phyloP scores from a whole-genome alignment of 805 yeast species.

The Candida montana region DNA sequence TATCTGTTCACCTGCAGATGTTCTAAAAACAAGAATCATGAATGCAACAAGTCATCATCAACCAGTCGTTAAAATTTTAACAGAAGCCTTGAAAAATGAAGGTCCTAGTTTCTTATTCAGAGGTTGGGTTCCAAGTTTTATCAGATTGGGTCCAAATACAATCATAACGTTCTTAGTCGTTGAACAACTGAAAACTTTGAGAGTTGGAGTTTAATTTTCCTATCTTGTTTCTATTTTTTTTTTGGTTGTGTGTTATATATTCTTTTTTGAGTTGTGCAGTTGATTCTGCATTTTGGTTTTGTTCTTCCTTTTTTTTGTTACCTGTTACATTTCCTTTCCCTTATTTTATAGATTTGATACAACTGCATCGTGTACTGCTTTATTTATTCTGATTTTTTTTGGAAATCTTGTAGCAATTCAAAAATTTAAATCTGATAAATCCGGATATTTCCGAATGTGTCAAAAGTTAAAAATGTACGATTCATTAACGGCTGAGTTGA shows the following conservation, averaged over 20 bases:
- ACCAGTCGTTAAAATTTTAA: conserved; percentile 46
- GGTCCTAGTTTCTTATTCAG: conserved; percentile 80
- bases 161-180: conserved; percentile 63
- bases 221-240: not conserved
- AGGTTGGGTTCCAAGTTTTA: conserved; percentile 88
- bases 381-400: too few relatives aligned
- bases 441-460: not conserved
- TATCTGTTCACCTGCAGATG: conserved; percentile 90
- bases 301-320: not conserved
- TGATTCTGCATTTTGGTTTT: not conserved
- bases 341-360: not conserved
- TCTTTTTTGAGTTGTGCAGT: not conserved
- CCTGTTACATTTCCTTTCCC: too few relatives aligned
- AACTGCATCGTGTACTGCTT: not conserved
- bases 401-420: too few relatives aligned
- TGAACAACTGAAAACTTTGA: conserved; percentile 55
- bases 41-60: conserved; percentile 40
- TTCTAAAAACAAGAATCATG: conserved; percentile 84
- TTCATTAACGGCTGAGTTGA: too few relatives aligned
- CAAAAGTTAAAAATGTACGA: not conserved
- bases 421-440: too few relatives aligned
- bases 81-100: conserved; percentile 54
- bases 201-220: conserved; percentile 38
- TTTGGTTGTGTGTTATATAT: not conserved
- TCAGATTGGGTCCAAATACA: conserved; percentile 80